Percentiles rank a stretch among this genome's conserved stretches.
Conservation (phyloP, 2,329 filamentous ascomycete genomes). For the Colletotrichum sublineola region DNA sequence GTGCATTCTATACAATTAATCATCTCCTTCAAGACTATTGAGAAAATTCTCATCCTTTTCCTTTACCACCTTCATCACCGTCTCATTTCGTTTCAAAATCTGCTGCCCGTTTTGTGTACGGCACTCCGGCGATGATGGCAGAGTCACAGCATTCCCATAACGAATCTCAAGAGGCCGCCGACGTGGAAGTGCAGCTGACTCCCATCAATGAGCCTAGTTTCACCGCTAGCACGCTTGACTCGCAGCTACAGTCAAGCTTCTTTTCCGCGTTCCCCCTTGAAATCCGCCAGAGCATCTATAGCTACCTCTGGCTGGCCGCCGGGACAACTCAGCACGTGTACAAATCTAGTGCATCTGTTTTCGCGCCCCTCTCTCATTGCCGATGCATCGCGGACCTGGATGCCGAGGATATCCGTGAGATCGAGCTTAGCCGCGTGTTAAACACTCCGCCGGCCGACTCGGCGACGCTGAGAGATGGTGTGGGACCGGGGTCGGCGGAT, state of each 20-base stretch:
- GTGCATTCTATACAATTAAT: background rate
- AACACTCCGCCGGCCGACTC: constrained; percentile 12
- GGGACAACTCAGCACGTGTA: constrained; percentile 35
- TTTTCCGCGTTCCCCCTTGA: constrained; percentile 34
- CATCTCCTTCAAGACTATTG: background rate
- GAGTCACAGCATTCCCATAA: background rate
- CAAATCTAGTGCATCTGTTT: constrained; percentile 14
- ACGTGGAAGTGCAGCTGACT: background rate
- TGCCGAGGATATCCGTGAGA: constrained; percentile 33
- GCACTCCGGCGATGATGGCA: background rate
- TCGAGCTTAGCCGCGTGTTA: constrained; percentile 25
- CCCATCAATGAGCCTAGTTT: background rate
- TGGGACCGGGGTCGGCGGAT: background rate
- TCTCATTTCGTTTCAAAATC: background rate
- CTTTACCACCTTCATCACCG: background rate
- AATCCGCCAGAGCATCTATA: constrained; percentile 33
- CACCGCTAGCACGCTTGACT: background rate
- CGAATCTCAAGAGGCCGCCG: background rate
- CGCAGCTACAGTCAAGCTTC: constrained; percentile 25
- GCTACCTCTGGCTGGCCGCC: constrained; percentile 28
- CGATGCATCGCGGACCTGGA: constrained; percentile 27
- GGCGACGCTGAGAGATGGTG: background rate
- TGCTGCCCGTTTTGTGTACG: too few relatives aligned
- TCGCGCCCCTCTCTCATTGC: constrained; percentile 35
- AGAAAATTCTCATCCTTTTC: background rate